Percentiles rank a stretch among this genome's conserved stretches.
phyloP scores from a whole-genome alignment of 2,329 filamentous ascomycete genomes.

The Ophioceras dolichostomum region DNA sequence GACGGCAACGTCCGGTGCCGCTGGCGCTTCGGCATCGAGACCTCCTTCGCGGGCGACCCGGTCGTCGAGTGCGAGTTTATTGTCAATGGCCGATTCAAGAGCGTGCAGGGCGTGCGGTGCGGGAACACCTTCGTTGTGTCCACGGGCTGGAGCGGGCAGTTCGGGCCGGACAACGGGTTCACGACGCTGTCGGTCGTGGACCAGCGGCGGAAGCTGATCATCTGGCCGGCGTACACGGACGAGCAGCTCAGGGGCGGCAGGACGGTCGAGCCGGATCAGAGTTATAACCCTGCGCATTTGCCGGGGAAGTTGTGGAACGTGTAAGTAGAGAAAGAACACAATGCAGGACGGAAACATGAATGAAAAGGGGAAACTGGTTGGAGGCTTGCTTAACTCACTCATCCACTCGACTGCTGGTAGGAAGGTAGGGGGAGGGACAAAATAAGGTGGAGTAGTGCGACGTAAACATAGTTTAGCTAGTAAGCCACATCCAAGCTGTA shows the following conservation, averaged over 20 bases:
- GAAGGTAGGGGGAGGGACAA: too few species aligned
- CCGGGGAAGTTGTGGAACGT: not conserved
- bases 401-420: too few species aligned
- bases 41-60: not conserved
- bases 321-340: too few species aligned
- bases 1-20: not conserved
- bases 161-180: slow-evolving; percentile 36
- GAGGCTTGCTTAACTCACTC: too few species aligned
- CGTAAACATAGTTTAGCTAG: too few species aligned
- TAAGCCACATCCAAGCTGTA: too few species aligned
- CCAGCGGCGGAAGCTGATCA: slow-evolving; percentile 25
- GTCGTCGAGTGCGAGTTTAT: not conserved
- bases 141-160: slow-evolving; percentile 40
- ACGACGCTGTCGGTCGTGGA: slow-evolving; percentile 36
- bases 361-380: too few species aligned
- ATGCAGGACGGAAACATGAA: too few species aligned
- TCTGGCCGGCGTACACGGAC: slow-evolving; percentile 40
- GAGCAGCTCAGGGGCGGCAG: slow-evolving; percentile 28
- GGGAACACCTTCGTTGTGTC: slow-evolving; percentile 36
- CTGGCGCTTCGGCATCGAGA: not conserved
- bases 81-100: not conserved
- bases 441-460: too few species aligned
- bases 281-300: slow-evolving; percentile 10
- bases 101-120: slow-evolving; percentile 22
- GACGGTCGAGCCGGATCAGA: slow-evolving; percentile 33